These are phyloP conservation scores for Aphanomyces stellatus DNA, from an alignment of 352 stramenopile species.

Conservation along the genomic window DNA sequence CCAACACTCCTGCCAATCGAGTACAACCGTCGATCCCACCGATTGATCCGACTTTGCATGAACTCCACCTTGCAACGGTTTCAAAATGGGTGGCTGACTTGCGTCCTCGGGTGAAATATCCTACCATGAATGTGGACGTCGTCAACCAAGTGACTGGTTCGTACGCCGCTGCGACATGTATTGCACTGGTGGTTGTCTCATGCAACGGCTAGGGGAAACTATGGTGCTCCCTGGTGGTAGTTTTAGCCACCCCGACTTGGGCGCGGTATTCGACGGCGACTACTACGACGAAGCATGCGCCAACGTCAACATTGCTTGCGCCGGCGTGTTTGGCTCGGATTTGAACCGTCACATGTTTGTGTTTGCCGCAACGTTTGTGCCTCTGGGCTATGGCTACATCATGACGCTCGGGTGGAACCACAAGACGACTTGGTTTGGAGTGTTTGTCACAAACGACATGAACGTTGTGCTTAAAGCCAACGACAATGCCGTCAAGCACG, in stretches of 20 bases:
- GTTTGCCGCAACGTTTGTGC: not conserved
- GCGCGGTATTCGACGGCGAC: constrained; percentile 1
- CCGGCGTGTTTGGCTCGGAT: not conserved
- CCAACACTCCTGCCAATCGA: not conserved
- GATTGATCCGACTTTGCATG: not conserved
- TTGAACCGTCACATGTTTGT: constrained; percentile 11
- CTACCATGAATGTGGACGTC: not conserved
- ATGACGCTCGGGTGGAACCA: not conserved
- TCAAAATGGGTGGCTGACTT: not conserved
- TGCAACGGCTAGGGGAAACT: not conserved
- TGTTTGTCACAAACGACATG: not conserved
- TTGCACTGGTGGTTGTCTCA: not conserved
- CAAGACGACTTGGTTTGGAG: constrained; percentile 7
- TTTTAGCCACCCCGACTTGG: not conserved
- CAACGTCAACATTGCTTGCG: not conserved
- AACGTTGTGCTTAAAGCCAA: not conserved
- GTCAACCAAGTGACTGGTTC: constrained; percentile 1
- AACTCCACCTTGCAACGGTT: not conserved
- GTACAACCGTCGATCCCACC: no score
- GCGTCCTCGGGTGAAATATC: not conserved
- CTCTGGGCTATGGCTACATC: not conserved
- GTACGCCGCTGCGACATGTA: no score
- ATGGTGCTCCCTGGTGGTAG: not conserved
- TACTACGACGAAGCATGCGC: constrained; percentile 3
- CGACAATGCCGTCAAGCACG: not conserved